A percentile compares a stretch with the other conserved stretches of the same genome.
These are phyloP conservation scores for Vigna trinervia DNA, from an alignment of 306 rosid species.

Conservation along the genomic window DNA sequence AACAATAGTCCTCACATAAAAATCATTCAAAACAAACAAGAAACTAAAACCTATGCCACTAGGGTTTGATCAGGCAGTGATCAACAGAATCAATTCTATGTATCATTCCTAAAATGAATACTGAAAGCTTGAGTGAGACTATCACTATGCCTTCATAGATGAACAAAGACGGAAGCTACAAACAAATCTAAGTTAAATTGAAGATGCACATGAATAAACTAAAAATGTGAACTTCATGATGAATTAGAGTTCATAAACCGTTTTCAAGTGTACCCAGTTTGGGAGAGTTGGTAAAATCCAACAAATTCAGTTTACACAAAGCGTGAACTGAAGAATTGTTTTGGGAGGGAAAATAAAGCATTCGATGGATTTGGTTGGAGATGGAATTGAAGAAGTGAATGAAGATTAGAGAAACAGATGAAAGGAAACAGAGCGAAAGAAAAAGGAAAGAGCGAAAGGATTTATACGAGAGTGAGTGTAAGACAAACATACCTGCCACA, in stretches of 20 bases:
- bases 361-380: background rate
- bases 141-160: background rate
- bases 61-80: constrained; percentile 33
- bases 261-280: constrained; percentile 44
- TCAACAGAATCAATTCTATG: constrained; percentile 27
- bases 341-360: background rate
- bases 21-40: background rate
- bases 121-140: constrained; percentile 19
- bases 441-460: background rate
- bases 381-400: background rate
- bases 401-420: background rate
- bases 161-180: constrained; percentile 27
- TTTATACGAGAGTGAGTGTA: background rate
- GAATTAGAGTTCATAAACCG: constrained; percentile 37
- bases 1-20: background rate
- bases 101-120: constrained; percentile 13
- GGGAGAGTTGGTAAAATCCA: constrained; percentile 35
- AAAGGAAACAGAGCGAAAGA: background rate
- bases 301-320: constrained; percentile 25
- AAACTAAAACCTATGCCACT: constrained; percentile 23
- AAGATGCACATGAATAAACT: constrained; percentile 27
- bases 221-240: constrained; percentile 41
- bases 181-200: constrained; percentile 7
- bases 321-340: constrained; percentile 1
- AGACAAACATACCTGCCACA: constrained; percentile 24